phyloP scores from a whole-genome alignment of 2,329 filamentous ascomycete genomes.

The Xylaria sp. region DNA sequence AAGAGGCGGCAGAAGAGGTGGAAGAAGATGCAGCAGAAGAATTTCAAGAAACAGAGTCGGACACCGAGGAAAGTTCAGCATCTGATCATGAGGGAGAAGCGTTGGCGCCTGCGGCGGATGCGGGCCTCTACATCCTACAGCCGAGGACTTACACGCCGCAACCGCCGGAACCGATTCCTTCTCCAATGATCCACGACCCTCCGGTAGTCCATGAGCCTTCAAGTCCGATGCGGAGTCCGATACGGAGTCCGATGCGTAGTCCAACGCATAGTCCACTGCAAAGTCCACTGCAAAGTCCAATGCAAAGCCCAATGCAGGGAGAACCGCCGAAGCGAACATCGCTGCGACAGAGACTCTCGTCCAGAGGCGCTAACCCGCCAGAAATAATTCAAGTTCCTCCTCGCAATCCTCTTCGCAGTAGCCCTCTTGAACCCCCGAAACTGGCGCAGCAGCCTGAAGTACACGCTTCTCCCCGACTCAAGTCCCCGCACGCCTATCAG shows the following conservation, averaged over 20 bases:
- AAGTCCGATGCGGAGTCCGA: too few species aligned
- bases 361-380: constrained; percentile 53
- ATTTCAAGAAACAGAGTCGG: constrained; percentile 16
- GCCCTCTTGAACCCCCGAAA: constrained; percentile 38
- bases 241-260: too few species aligned
- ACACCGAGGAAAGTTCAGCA: constrained; percentile 24
- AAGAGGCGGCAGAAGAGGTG: too few species aligned
- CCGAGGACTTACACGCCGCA: constrained; percentile 61
- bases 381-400: constrained; percentile 58
- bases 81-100: constrained; percentile 25
- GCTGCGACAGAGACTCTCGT: constrained; percentile 56
- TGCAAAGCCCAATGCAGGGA: constrained; percentile 33
- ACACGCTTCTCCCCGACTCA: constrained; percentile 23
- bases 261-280: too few species aligned
- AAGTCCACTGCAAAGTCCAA: too few species aligned
- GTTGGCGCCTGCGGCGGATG: constrained; percentile 38
- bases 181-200: constrained; percentile 45
- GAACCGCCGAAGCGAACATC: constrained; percentile 46
- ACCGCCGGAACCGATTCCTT: constrained; percentile 50
- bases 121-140: constrained; percentile 56
- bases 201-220: too few species aligned
- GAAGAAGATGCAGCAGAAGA: constrained; percentile 19
- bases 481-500: constrained; percentile 36
- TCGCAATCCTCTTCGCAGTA: constrained; percentile 33
- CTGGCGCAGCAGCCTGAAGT: constrained; percentile 28